Base-by-base conservation (phyloP, 2,329 filamentous ascomycete genomes). In the Diaporthe ilicicola region DNA sequence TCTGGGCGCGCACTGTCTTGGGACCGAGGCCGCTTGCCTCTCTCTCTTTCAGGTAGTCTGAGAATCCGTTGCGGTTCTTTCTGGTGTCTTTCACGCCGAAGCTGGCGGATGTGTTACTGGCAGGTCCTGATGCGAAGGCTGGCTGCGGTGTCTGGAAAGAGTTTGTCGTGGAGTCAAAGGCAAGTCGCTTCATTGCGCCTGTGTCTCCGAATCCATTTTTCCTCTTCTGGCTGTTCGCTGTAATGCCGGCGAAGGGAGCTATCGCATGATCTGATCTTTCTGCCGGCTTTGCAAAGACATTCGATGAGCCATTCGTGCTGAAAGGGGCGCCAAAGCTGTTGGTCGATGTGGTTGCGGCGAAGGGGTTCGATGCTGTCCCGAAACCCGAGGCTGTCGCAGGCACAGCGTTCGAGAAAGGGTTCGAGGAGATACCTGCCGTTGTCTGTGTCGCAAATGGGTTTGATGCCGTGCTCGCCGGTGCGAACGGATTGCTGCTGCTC, bases 391-490 rank as follows among this genome's bases (percentile, higher is more conserved):
- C 42, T 19, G 71, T 9, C 32, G 65, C 66, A 37, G 65, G 44
- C 24, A 37, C 24, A 42, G 37, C 24, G 19, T 44, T 44, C 24
- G 54, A 24, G 53, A 73, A 73, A 2, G 71, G 71, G 12, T 68
- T 70, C 15, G 48, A 24, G 12, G 68, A 12, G 10, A 27, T 50
- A 54, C 39, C 67, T 19, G 64, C 59, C 22, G 69, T 22, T 19
- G 67, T 53, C n/a, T 70, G 59, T 44, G 72, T 69, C 32, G 67
- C 72, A 39, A 75, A 77, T 13, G 73, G 73, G 50, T 74, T 76
- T 17, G 65, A 59, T 24, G 48, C 39, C 27, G 42, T 32, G 53
- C 51, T 44, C 13, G 64, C 51, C 7, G 70, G 22, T 24, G 67
- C 68, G 44, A 73, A 73, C 7, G 72, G 72, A 42, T 73, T 73